Conservation (phyloP, 2,329 filamentous ascomycete species). For the Sporothrix schenckii region DNA sequence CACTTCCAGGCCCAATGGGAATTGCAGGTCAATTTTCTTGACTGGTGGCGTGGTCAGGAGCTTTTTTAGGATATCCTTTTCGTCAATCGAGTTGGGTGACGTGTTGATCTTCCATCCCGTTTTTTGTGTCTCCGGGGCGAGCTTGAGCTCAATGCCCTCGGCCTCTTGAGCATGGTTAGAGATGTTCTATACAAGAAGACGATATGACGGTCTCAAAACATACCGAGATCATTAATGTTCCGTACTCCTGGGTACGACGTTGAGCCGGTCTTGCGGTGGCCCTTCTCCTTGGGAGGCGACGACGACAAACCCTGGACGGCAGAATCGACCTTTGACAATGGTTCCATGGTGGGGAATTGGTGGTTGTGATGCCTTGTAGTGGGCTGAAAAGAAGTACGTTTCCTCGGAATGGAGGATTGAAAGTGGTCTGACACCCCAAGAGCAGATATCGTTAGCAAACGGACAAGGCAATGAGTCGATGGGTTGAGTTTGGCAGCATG, state of each 20-base stretch:
- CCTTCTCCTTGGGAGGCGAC: conserved; percentile 68
- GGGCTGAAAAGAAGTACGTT: not conserved
- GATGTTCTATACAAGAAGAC: no score
- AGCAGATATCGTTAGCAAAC: not conserved
- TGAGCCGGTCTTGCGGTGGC: conserved; percentile 56
- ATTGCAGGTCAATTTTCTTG: conserved; percentile 93
- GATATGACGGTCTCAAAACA: conserved; percentile 41
- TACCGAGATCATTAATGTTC: conserved; percentile 87
- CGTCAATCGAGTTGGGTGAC: conserved; percentile 75
- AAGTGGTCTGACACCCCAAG: not conserved
- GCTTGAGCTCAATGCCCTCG: conserved; percentile 69
- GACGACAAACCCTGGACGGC: conserved; percentile 78
- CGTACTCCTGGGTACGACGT: conserved; percentile 67
- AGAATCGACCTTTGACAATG: conserved; percentile 87
- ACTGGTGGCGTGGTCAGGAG: conserved; percentile 77
- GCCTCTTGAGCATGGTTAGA: conserved; percentile 59
- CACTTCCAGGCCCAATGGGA: conserved; percentile 84
- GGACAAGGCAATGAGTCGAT: not conserved
- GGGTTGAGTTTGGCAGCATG: no score
- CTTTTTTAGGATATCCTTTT: conserved; percentile 81
- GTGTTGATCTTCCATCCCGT: conserved; percentile 96
- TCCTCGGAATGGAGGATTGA: not conserved
- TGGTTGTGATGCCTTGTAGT: conserved; percentile 1
- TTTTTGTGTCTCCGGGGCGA: conserved; percentile 81
- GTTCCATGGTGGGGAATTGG: conserved; percentile 48